Base-by-base conservation (phyloP, 176 grass and related monocot genomes). In the Bonia amplexicaulis region DNA sequence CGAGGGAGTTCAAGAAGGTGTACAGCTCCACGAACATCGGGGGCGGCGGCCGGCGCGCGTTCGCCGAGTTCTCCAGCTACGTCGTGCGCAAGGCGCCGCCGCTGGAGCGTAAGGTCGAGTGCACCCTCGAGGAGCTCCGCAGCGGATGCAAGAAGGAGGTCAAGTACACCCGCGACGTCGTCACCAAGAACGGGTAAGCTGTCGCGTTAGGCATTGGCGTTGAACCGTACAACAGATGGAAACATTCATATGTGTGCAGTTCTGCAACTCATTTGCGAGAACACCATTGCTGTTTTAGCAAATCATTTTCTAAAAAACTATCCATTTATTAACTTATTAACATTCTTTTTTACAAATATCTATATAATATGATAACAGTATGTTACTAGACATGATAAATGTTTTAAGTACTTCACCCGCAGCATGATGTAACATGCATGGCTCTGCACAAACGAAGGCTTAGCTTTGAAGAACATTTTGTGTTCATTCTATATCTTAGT, bases 121-220 rank as follows among this genome's bases (percentile, higher is more conserved):
- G 93, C 89, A 93, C 93, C 29, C 95, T 98, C 19, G 93, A 98
- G 95, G 95, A 98, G 66, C 91, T 98, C 82, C 91, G 61, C 88
- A 46, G 11, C 77, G 96, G 96, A 6, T 95, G 93, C 96, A 90
- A 55, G 76, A 98, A 95, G 93, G 96, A 98, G 80, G 87, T 93
- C 42, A 90, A 79, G 53, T 93, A 92, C 82, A 90, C 73, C 5
- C 87, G 95, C 81, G 83, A 98, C 80, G 86, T 86, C 75, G 85
- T 95, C 91, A 85, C 85, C 83, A 95, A 88, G 81, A 95, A 93
- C 85, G 93, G 96, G 96, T 98, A 74, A 76, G 87, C 88, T 46
- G 84, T 86, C 88, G 49, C 76, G 15, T 57, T 35, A 20, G 33
- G 25, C 37, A 44, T 44, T 8, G 53, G 74, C 87, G 66, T 78